Percentiles rank a stretch among this genome's conserved stretches.
These are phyloP conservation scores for Thelonectria discophora DNA, from an alignment of 2,329 filamentous ascomycete genomes.

Conservation along the genomic window DNA sequence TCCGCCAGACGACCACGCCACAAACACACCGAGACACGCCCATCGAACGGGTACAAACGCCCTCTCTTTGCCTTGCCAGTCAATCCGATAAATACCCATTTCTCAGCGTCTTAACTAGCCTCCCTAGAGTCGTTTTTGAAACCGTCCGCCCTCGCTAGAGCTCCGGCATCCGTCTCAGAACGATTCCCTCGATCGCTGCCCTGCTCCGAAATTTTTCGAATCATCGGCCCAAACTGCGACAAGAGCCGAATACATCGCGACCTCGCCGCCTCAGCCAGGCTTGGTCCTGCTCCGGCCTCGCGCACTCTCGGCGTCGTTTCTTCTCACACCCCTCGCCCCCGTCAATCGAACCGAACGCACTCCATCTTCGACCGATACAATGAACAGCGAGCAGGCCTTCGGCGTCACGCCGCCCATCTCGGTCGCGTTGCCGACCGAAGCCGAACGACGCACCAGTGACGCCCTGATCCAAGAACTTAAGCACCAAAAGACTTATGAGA, in stretches of 20 bases:
- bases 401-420: constrained; percentile 91
- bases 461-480: constrained; percentile 85
- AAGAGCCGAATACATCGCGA: neutral
- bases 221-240: constrained; percentile 1
- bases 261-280: neutral
- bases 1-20: constrained; percentile 6
- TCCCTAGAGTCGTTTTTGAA: constrained; percentile 7
- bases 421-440: constrained; percentile 74
- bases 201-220: neutral
- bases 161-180: constrained; percentile 1
- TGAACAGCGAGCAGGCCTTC: constrained; percentile 51
- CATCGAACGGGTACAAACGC: constrained; percentile 5
- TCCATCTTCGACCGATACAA: constrained; percentile 29
- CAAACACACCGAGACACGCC: constrained; percentile 3
- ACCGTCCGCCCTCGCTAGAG: constrained; percentile 18
- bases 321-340: neutral
- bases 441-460: constrained; percentile 80
- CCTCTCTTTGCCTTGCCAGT: neutral
- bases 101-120: neutral
- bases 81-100: constrained; percentile 7
- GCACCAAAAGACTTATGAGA: constrained; percentile 91
- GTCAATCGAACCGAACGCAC: constrained; percentile 15
- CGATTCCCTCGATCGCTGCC: constrained; percentile 2
- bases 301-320: neutral
- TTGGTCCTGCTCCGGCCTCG: neutral